phyloP scores from a whole-genome alignment of 2,329 filamentous ascomycete species.

The Colletotrichum lindemuthianum region DNA sequence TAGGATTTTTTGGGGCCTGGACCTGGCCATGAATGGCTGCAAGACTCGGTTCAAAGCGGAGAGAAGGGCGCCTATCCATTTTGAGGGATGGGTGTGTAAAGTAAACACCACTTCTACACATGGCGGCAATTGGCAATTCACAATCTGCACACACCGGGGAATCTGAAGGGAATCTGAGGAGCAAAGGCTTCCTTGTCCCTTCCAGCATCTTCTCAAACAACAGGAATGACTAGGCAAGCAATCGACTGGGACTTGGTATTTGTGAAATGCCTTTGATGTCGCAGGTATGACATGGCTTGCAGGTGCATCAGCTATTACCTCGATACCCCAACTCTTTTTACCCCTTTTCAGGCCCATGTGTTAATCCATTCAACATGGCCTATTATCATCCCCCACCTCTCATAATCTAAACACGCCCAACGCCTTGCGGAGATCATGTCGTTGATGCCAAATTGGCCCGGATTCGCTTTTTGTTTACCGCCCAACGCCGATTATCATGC shows the following conservation, averaged over 20 bases:
- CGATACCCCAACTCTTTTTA: too few relatives aligned
- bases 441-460: constrained; percentile 30
- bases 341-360: too few relatives aligned
- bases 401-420: constrained; percentile 28
- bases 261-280: not conserved
- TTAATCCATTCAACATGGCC: too few relatives aligned
- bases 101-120: too few relatives aligned
- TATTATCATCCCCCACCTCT: not conserved
- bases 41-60: not conserved
- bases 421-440: constrained; percentile 31
- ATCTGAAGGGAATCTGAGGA: not conserved
- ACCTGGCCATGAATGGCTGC: too few relatives aligned
- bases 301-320: not conserved
- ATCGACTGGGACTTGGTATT: too few relatives aligned
- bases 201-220: too few relatives aligned
- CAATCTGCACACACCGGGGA: not conserved
- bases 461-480: constrained; percentile 30
- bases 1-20: too few relatives aligned
- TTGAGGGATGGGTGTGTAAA: not conserved
- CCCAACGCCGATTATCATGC: constrained; percentile 39
- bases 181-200: too few relatives aligned
- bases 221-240: too few relatives aligned
- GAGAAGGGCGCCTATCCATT: constrained; percentile 16
- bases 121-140: too few relatives aligned
- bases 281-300: constrained; percentile 10